These are phyloP conservation scores for Chrysoporthe deuterocubensis DNA, from an alignment of 2,329 filamentous ascomycete genomes.

Conservation along the genomic window DNA sequence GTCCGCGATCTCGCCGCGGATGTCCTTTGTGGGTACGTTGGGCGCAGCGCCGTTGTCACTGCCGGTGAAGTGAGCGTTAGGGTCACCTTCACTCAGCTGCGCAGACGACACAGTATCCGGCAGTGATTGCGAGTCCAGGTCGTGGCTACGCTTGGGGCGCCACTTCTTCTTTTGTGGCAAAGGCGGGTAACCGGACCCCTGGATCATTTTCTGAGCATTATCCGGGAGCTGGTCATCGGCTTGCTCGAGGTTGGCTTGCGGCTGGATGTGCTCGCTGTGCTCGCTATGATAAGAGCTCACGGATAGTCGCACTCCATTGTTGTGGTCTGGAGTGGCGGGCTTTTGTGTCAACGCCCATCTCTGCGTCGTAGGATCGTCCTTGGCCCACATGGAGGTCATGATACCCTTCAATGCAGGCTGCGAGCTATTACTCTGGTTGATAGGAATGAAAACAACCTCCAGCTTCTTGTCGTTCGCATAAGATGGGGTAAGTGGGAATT, in stretches of 20 bases:
- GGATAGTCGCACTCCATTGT: neutral
- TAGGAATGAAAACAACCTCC: neutral
- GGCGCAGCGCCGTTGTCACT: neutral
- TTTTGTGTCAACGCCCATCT: neutral
- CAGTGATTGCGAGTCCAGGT: slow-evolving; percentile 22
- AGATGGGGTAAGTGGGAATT: neutral
- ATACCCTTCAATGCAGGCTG: neutral
- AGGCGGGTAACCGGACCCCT: neutral
- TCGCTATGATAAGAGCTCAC: neutral
- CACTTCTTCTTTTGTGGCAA: slow-evolving; percentile 9
- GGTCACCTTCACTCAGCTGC: slow-evolving; percentile 5
- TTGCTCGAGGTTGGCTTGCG: neutral
- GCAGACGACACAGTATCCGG: slow-evolving; percentile 18
- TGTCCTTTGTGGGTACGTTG: slow-evolving; percentile 1
- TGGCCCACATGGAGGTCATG: slow-evolving; percentile 7
- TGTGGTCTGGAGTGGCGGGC: neutral
- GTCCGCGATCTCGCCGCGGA: slow-evolving; percentile 24
- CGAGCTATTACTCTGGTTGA: neutral
- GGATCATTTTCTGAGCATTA: neutral
- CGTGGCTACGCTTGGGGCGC: slow-evolving; percentile 15
- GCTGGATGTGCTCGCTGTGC: neutral
- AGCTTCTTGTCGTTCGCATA: neutral
- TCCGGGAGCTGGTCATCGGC: neutral
- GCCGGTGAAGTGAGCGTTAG: neutral
- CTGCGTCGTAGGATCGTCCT: neutral